Evolutionary conservation across 1,139 yeast species (phyloP).

Genomic region (Zygosaccharomyces sapae): DNA sequence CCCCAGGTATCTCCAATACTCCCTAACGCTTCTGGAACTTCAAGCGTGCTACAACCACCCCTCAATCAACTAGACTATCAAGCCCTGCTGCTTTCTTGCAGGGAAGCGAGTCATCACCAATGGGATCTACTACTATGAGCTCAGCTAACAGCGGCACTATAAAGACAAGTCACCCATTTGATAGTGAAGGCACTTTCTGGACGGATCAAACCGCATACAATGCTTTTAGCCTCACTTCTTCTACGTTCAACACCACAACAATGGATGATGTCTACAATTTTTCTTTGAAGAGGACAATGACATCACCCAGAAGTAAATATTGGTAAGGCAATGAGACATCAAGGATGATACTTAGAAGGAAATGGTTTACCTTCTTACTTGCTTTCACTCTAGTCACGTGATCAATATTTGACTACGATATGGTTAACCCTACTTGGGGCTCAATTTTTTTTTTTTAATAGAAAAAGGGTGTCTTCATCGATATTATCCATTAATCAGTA

Average conservation of each 20-base stretch:
- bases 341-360: not conserved
- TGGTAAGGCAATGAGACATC: not conserved
- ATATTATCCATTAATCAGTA: too few species aligned
- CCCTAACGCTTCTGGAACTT: not conserved
- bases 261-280: constrained; percentile 31
- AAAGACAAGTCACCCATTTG: not conserved
- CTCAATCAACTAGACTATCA: not conserved
- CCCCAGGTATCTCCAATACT: not conserved
- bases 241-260: constrained; percentile 27
- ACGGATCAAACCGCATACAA: constrained; percentile 21
- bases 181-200: constrained; percentile 15
- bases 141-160: not conserved
- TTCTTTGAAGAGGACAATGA: constrained; percentile 20
- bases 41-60: not conserved
- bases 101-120: not conserved
- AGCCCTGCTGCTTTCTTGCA: not conserved
- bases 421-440: too few species aligned
- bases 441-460: too few species aligned
- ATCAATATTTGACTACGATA: too few species aligned
- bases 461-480: too few species aligned
- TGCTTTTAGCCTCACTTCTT: constrained; percentile 17
- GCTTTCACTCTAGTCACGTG: too few species aligned
- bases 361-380: too few species aligned
- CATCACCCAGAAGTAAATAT: constrained; percentile 6
- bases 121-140: not conserved